Percentiles rank a stretch among this genome's conserved stretches.
These are phyloP conservation scores for Debaryomyces singareniensis DNA, from an alignment of 1,139 yeast species.

Conservation along the genomic window DNA sequence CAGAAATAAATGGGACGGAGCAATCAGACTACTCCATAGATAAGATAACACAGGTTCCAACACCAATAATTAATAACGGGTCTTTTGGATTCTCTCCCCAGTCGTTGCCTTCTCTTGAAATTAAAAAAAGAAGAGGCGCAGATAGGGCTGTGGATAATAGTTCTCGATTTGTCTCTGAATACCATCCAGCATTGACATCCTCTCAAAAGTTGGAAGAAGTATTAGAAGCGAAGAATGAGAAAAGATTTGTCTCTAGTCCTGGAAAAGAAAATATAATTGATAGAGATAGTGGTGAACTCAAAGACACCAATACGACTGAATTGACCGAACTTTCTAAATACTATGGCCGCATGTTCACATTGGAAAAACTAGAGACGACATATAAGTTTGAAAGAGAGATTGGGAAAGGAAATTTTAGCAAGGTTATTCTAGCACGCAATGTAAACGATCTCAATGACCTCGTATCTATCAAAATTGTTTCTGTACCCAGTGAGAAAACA, in stretches of 20 bases:
- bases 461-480: conserved; percentile 39
- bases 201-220: neutral
- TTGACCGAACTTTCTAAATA: neutral
- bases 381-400: conserved; percentile 25
- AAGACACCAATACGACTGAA: neutral
- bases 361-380: conserved; percentile 6
- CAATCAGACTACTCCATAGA: neutral
- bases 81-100: conserved; percentile 11
- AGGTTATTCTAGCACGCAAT: conserved; percentile 41
- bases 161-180: conserved; percentile 27
- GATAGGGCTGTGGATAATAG: neutral
- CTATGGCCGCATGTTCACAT: conserved; percentile 5
- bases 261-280: neutral
- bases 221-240: neutral
- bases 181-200: conserved; percentile 17
- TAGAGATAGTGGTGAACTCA: neutral
- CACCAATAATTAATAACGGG: conserved; percentile 44
- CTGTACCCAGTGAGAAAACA: conserved; percentile 24
- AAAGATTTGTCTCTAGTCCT: conserved; percentile 1
- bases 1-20: too few relatives aligned
- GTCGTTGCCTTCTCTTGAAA: conserved; percentile 4
- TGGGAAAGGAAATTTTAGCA: conserved; percentile 58
- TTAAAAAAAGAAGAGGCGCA: conserved; percentile 2
- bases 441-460: conserved; percentile 11
- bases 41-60: conserved; percentile 46